Conservation (phyloP, 208 protist species). For the Blechomonas ayalai region DNA sequence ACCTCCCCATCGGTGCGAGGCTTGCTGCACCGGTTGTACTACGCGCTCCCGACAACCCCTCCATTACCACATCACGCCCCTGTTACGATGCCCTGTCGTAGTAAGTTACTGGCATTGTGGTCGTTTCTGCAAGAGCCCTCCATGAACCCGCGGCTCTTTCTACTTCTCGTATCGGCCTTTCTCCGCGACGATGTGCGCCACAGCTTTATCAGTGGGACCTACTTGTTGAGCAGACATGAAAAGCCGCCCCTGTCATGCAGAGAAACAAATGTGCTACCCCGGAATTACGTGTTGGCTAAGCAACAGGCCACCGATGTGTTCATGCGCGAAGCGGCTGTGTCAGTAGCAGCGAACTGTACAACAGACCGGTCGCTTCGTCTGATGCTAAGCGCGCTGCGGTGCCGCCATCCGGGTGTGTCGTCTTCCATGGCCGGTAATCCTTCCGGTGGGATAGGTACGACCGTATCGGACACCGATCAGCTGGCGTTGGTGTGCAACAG, state of each 20-base stretch:
- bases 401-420: not conserved
- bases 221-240: not conserved
- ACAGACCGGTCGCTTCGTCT: conserved; percentile 18
- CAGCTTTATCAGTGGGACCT: conserved; percentile 4
- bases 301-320: conserved; percentile 14
- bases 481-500: conserved; percentile 14
- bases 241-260: no score
- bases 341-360: conserved; percentile 59
- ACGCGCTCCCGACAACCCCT: not conserved
- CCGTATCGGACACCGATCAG: conserved; percentile 9
- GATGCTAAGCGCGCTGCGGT: conserved; percentile 15
- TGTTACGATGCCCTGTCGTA: conserved; percentile 22
- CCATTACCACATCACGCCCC: conserved; percentile 1
- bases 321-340: conserved; percentile 43
- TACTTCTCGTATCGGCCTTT: no score
- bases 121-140: conserved; percentile 17
- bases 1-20: not conserved
- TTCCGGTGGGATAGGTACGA: no score
- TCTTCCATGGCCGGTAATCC: not conserved
- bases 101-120: conserved; percentile 58
- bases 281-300: no score
- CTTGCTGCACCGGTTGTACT: conserved; percentile 3
- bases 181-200: conserved; percentile 12
- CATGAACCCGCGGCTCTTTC: conserved; percentile 17
- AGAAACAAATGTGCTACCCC: no score